Base-by-base conservation (phyloP, 2,329 filamentous ascomycete species). In the Capronia americana region DNA sequence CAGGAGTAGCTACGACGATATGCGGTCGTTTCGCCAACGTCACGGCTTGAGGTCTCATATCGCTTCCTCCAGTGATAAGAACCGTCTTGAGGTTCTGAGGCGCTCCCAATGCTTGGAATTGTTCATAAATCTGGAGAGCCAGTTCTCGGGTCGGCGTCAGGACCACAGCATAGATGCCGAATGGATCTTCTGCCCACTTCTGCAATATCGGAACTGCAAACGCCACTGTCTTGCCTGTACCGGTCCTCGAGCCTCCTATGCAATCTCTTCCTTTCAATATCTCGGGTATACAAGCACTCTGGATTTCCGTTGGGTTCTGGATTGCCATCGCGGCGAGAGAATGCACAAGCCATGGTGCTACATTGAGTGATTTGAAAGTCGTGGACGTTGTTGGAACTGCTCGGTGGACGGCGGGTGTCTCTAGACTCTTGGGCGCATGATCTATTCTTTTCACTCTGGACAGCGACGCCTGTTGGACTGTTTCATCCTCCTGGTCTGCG, bases 181-280 rank as follows among this genome's bases (percentile, higher is more conserved):
- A 90, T 0, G 95, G 95, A 80, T 99, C 93, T 75, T 93, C 87
- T 1, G 94, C 88, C 93, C 93, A 98, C 78, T 90, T 90, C 77
- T 98, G 94, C 69, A 99, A 82, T 67, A 99, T 96, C 0, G 95
- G 95, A 10, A 93, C 92, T 0, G 94, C 92, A 78, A 99, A 99
- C 1, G 95, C 93, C 51, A 98, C 89, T 3, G 95, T 99, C 82
- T 99, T 99, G 80, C 95, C 95, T 12, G 94, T 97, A 83, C 95
- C 95, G 0, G 95, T 99, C 69, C 93, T 86, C 75, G 92, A 96
- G 44, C 93, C 93, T 75, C 95, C 95, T 73, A 99, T 97, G 76
- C 93, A 97, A 79, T 99, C 93, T 73, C 91, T 86, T 5, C 95
- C 95, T 73, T 92, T 90, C 38, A 99, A 78, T 66, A 98, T 97